phyloP scores from a whole-genome alignment of 306 rosid genomes.

The Prosopis cineraria region DNA sequence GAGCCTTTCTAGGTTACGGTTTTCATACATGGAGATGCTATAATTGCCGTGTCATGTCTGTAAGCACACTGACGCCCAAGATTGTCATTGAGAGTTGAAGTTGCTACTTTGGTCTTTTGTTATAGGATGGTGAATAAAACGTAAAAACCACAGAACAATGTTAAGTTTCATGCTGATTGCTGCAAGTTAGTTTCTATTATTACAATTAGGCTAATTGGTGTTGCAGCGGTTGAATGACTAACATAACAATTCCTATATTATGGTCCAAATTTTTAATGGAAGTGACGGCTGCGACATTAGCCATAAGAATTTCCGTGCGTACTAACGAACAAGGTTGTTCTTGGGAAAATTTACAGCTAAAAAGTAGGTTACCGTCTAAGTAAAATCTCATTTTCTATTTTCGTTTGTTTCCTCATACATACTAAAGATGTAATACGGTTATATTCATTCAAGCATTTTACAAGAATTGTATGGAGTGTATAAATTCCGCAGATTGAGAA shows the following conservation, averaged over 20 bases:
- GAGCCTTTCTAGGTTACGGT: neutral
- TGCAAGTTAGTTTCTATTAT: neutral
- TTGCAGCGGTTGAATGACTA: slow-evolving; percentile 1
- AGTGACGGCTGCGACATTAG: neutral
- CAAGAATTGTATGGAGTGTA: neutral
- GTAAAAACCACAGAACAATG: neutral
- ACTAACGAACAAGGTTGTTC: neutral
- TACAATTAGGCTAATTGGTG: neutral
- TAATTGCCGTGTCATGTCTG: neutral
- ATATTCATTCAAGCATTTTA: neutral
- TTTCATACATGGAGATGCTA: neutral
- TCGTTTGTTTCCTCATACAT: neutral
- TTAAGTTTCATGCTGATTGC: neutral
- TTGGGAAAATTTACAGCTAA: neutral
- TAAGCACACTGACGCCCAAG: neutral
- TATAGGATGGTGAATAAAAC: neutral
- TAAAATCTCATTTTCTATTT: neutral
- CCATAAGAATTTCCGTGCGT: neutral
- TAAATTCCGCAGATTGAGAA: neutral
- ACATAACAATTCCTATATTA: neutral
- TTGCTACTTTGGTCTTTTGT: neutral
- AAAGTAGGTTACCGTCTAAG: neutral
- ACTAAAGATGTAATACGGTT: neutral
- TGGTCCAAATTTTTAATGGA: neutral
- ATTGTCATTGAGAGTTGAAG: neutral